Conservation (phyloP, 1,284 basidiomycete genomes). For the Ganoderma resinaceum region DNA sequence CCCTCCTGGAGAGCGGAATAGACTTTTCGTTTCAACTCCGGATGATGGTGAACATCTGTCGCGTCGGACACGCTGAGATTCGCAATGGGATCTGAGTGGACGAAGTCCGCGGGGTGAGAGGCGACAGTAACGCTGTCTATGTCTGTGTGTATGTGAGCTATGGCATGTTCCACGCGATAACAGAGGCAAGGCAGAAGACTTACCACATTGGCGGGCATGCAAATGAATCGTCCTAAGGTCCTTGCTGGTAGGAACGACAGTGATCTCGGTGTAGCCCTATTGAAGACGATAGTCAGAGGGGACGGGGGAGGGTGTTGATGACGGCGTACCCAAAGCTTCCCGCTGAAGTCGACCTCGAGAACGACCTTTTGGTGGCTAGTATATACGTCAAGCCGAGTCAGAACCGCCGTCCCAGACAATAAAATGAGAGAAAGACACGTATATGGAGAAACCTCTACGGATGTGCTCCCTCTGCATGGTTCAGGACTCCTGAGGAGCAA, state of each 20-base stretch:
- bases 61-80: conserved; percentile 74
- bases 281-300: conserved; percentile 15
- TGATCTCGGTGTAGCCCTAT: conserved; percentile 93
- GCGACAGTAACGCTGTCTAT: conserved; percentile 79
- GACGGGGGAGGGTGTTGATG: neutral
- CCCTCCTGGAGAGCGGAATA: conserved; percentile 91
- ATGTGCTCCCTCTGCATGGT: conserved; percentile 74
- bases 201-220: conserved; percentile 86
- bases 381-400: conserved; percentile 63
- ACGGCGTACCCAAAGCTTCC: conserved; percentile 72
- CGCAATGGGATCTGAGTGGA: conserved; percentile 78
- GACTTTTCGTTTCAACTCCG: conserved; percentile 92
- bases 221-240: conserved; percentile 84
- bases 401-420: conserved; percentile 35
- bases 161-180: conserved; percentile 10
- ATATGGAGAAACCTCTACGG: conserved; percentile 86
- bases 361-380: conserved; percentile 94
- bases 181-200: conserved; percentile 39
- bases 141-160: conserved; percentile 48
- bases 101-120: conserved; percentile 74
- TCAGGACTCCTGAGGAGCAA: conserved; percentile 26
- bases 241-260: conserved; percentile 78
- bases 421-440: conserved; percentile 56
- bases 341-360: conserved; percentile 87
- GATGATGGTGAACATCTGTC: conserved; percentile 88